A percentile compares a stretch with the other conserved stretches of the same genome.
These are phyloP conservation scores for Coccomyxa subellipsoidea DNA, from an alignment of 163 green algal species.

Conservation along the genomic window DNA sequence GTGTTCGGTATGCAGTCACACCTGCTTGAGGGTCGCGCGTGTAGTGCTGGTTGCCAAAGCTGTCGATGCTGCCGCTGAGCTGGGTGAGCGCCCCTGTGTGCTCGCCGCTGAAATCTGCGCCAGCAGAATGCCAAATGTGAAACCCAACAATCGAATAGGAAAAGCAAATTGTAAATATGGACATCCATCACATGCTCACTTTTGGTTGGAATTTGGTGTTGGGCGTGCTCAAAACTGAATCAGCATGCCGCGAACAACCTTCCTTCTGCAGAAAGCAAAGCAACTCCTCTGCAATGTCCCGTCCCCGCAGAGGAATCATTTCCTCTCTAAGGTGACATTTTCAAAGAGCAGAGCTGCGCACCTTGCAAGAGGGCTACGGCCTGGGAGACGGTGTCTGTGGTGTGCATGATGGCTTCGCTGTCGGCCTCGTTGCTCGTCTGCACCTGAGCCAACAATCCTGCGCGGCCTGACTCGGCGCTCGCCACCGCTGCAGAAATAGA, in stretches of 20 bases:
- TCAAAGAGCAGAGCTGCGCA: neutral
- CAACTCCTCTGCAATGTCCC: no score
- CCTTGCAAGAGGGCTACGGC: neutral
- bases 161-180: no score
- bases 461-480: neutral
- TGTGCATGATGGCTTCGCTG: slow-evolving; percentile 7
- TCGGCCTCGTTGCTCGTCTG: neutral
- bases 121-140: no score
- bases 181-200: no score
- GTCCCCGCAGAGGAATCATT: no score
- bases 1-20: no score
- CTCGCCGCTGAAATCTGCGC: neutral
- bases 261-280: no score
- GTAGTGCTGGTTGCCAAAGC: slow-evolving; percentile 1
- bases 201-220: no score
- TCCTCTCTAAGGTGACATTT: no score
- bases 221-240: no score
- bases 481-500: slow-evolving; percentile 1
- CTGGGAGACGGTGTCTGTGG: neutral
- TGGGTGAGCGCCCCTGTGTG: neutral
- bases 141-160: no score
- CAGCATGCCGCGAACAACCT: no score
- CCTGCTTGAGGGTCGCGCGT: neutral
- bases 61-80: neutral
- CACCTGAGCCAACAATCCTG: neutral